These are phyloP conservation scores for Erigeron philadelphicus DNA, from an alignment of 140 eudicot genomes.

Conservation along the genomic window DNA sequence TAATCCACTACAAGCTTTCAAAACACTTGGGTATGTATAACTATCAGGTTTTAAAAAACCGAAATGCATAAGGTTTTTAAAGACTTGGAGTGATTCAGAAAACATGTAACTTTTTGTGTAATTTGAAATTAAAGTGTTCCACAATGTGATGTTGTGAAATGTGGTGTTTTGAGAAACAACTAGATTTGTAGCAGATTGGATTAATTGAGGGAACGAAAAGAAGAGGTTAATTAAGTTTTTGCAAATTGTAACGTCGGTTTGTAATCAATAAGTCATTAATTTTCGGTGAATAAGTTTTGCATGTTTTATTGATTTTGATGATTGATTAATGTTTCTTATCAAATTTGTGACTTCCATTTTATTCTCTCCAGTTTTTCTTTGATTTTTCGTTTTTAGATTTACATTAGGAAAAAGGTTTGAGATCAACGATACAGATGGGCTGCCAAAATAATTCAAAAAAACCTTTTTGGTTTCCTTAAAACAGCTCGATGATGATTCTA, in stretches of 20 bases:
- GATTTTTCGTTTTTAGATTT: too few species aligned
- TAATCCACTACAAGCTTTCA: conserved; percentile 52
- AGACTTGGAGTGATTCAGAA: conserved; percentile 35
- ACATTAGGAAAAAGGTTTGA: too few species aligned
- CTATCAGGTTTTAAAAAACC: conserved; percentile 36
- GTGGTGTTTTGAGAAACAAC: conserved; percentile 38
- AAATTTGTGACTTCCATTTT: conserved; percentile 29
- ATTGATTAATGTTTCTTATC: conserved; percentile 10
- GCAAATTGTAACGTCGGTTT: conserved; percentile 42
- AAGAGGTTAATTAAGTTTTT: conserved; percentile 37
- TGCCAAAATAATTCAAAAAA: too few species aligned
- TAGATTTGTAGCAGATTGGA: conserved; percentile 34
- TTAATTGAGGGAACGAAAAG: conserved; percentile 37
- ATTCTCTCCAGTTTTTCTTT: too few species aligned
- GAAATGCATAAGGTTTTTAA: conserved; percentile 21
- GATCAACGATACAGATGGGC: too few species aligned
- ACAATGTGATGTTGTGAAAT: conserved; percentile 30
- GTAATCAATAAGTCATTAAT: conserved; percentile 38
- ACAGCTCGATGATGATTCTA: too few species aligned
- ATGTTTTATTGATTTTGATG: conserved; percentile 28
- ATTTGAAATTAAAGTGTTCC: conserved; percentile 39
- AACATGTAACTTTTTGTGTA: conserved; percentile 38
- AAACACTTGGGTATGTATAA: conserved; percentile 44
- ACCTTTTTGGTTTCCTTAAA: too few species aligned
- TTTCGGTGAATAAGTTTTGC: conserved; percentile 41